Conservation (phyloP, 1,284 basidiomycete species). For the Agaricales sp. region DNA sequence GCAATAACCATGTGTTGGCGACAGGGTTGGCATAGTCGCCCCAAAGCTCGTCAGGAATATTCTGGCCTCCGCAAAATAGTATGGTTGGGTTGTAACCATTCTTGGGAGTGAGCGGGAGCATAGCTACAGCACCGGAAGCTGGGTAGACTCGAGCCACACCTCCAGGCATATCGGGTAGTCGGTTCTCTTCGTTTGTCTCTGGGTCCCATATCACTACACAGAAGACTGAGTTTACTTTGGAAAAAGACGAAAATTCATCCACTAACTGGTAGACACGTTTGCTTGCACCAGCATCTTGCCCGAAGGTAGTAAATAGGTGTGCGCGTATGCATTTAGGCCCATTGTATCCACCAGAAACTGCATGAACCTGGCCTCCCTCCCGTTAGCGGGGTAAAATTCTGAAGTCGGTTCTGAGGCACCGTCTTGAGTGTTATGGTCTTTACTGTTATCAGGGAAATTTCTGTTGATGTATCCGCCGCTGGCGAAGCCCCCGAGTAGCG, state of each 20-base stretch:
- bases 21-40: constrained; percentile 48
- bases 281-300: constrained; percentile 42
- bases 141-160: constrained; percentile 71
- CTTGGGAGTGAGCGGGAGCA: constrained; percentile 72
- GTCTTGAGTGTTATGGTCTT: constrained; percentile 53
- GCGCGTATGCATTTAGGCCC: constrained; percentile 65
- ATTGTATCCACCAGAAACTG: constrained; percentile 75
- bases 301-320: constrained; percentile 46
- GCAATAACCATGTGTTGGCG: constrained; percentile 39
- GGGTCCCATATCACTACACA: constrained; percentile 39
- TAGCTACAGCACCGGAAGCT: constrained; percentile 69
- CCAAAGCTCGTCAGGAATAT: constrained; percentile 51
- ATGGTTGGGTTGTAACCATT: constrained; percentile 75
- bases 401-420: constrained; percentile 60
- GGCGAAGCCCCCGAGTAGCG: constrained; percentile 72
- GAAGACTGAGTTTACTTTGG: constrained; percentile 9
- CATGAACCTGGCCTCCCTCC: constrained; percentile 49
- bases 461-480: constrained; percentile 87
- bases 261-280: constrained; percentile 34
- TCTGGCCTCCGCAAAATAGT: constrained; percentile 67
- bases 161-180: constrained; percentile 38
- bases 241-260: neutral
- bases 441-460: constrained; percentile 63
- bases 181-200: constrained; percentile 37
- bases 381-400: constrained; percentile 75